phyloP scores from a whole-genome alignment of 768 basidiomycete genomes.

The Russula olivacea region DNA sequence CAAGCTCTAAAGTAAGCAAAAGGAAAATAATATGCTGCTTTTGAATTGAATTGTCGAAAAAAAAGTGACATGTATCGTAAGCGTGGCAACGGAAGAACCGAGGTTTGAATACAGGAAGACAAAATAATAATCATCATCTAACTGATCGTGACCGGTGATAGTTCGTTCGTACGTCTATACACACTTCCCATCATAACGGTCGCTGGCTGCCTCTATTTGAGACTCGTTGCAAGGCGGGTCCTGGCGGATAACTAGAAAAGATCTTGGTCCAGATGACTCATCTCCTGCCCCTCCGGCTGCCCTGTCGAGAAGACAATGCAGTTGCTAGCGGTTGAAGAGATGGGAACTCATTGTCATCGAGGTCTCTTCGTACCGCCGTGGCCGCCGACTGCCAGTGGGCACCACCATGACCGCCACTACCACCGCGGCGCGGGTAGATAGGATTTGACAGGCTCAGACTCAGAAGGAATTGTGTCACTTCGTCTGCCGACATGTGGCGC shows the following conservation, averaged over 20 bases:
- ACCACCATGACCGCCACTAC: too few species aligned
- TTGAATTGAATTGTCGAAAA: not conserved
- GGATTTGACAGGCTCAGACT: too few species aligned
- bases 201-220: not conserved
- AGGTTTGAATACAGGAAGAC: not conserved
- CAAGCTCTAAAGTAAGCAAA: too few species aligned
- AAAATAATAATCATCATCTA: not conserved
- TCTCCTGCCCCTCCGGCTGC: not conserved
- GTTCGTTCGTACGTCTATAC: too few species aligned
- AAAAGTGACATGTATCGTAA: too few species aligned
- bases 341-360: not conserved
- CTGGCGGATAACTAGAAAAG: not conserved
- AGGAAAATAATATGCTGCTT: too few species aligned
- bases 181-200: too few species aligned
- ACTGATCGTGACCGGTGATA: too few species aligned
- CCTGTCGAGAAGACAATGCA: not conserved
- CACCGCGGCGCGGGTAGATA: too few species aligned
- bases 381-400: too few species aligned
- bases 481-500: too few species aligned
- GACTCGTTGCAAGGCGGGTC: not conserved
- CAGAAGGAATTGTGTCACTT: too few species aligned
- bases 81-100: not conserved
- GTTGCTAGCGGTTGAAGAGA: not conserved
- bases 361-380: not conserved
- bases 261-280: not conserved